Conservation (phyloP, 2,329 filamentous ascomycete species). For the Diaporthe vexans region DNA sequence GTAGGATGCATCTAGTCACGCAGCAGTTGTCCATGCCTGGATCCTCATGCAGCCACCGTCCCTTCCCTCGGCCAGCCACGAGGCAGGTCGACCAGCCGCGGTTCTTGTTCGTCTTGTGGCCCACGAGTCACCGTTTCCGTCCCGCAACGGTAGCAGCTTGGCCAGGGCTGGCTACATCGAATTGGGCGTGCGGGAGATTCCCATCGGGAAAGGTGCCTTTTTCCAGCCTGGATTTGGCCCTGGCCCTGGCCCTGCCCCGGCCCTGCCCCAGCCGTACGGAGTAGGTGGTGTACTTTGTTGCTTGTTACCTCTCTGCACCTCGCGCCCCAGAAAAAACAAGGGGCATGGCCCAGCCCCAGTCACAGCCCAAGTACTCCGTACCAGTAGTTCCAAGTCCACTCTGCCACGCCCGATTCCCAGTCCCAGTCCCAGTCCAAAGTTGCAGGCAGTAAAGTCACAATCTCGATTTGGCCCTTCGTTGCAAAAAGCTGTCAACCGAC, state of each 20-base stretch:
- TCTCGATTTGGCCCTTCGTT: constrained; percentile 19
- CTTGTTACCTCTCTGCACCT: background rate
- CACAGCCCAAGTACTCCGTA: constrained; percentile 12
- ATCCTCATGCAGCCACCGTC: background rate
- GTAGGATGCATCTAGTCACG: background rate
- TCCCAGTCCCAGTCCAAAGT: constrained; percentile 1
- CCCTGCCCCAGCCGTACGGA: background rate
- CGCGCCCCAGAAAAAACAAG: constrained; percentile 25
- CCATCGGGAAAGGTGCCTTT: constrained; percentile 31
- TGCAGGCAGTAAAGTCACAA: background rate
- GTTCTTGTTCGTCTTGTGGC: too few relatives aligned
- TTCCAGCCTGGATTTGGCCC: constrained; percentile 9
- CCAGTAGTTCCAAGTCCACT: constrained; percentile 6
- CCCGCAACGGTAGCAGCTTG: constrained; percentile 7
- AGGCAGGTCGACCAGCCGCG: background rate
- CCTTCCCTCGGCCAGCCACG: background rate
- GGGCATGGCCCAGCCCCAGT: constrained; percentile 22
- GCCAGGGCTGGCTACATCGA: background rate
- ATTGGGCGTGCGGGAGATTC: constrained; percentile 20
- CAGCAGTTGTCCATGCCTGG: background rate
- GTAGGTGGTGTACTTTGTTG: background rate
- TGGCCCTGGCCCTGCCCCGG: background rate
- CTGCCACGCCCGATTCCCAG: constrained; percentile 9
- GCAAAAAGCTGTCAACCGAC: constrained; percentile 25
- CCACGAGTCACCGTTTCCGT: constrained; percentile 20